A percentile compares a stretch with the other conserved stretches of the same genome.
Conservation (phyloP, 306 rosid genomes). For the Begonia peltatifolia region DNA sequence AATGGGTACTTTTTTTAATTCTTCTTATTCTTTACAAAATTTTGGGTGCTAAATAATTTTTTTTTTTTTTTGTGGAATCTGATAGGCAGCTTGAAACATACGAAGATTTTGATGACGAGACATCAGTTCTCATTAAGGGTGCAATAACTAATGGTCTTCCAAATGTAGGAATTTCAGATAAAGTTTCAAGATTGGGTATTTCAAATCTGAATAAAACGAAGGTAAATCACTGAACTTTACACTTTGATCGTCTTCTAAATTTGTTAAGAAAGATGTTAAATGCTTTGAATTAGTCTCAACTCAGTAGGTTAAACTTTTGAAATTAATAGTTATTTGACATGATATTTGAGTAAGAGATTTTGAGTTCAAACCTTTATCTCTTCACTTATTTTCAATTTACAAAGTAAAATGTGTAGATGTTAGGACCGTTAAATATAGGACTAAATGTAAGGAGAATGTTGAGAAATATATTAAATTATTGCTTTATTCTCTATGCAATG, state of each 20-base stretch:
- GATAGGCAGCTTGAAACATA: conserved; percentile 56
- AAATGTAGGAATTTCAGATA: conserved; percentile 16
- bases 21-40: conserved; percentile 9
- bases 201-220: conserved; percentile 35
- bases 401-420: no score
- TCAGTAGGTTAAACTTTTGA: no score
- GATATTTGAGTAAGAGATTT: not conserved
- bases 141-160: conserved; percentile 21
- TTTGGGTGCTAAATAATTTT: conserved; percentile 15
- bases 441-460: no score
- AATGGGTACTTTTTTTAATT: conserved; percentile 43
- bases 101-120: conserved; percentile 74
- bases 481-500: no score
- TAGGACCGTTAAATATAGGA: no score
- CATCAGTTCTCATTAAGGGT: conserved; percentile 18
- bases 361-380: not conserved
- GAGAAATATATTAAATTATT: no score
- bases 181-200: conserved; percentile 24
- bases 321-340: no score
- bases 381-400: no score
- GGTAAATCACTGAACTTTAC: conserved; percentile 21
- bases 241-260: not conserved
- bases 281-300: no score
- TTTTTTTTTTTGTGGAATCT: conserved; percentile 9
- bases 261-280: not conserved